Evolutionary conservation across 139 green algal species (phyloP).

Genomic region (Chlamydomonas sp.): DNA sequence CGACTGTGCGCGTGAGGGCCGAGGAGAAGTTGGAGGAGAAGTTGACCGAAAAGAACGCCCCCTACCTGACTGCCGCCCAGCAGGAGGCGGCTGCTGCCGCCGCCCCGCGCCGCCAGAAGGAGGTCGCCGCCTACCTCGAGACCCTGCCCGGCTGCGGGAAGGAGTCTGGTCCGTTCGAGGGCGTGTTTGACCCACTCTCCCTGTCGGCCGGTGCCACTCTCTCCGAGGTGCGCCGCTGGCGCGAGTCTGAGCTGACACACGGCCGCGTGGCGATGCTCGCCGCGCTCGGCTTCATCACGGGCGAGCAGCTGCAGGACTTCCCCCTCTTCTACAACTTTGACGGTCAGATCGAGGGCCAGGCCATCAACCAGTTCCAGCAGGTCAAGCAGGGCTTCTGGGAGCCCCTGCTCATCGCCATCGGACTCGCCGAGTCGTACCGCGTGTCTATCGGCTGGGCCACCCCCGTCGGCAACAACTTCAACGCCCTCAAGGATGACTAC

Average conservation of each 20-base stretch:
- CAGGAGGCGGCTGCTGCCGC: too few relatives aligned
- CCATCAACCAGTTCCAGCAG: constrained; percentile 79
- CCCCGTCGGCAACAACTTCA: constrained; percentile 45
- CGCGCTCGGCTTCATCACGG: constrained; percentile 59
- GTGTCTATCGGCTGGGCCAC: constrained; percentile 54
- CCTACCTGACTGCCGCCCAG: too few relatives aligned
- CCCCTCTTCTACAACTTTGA: constrained; percentile 50
- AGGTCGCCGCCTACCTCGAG: too few relatives aligned
- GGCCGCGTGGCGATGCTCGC: constrained; percentile 69
- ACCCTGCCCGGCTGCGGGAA: constrained; percentile 4
- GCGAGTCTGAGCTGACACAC: constrained; percentile 69
- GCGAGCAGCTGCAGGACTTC: constrained; percentile 54
- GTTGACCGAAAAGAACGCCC: too few relatives aligned
- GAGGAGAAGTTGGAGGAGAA: too few relatives aligned
- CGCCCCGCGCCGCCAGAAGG: too few relatives aligned
- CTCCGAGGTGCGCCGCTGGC: constrained; percentile 41
- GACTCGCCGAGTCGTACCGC: constrained; percentile 58
- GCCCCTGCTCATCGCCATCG: constrained; percentile 61
- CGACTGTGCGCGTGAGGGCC: too few relatives aligned
- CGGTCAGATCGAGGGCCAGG: constrained; percentile 39
- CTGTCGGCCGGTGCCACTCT: constrained; percentile 17
- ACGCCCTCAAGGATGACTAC: constrained; percentile 60
- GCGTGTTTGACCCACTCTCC: constrained; percentile 5
- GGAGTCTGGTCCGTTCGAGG: constrained; percentile 1
- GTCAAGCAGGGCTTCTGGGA: constrained; percentile 50